Percentiles rank a stretch among this genome's conserved stretches.
Evolutionary conservation across 352 stramenopile genomes (phyloP).

Genomic region (Aphanomyces astaci): DNA sequence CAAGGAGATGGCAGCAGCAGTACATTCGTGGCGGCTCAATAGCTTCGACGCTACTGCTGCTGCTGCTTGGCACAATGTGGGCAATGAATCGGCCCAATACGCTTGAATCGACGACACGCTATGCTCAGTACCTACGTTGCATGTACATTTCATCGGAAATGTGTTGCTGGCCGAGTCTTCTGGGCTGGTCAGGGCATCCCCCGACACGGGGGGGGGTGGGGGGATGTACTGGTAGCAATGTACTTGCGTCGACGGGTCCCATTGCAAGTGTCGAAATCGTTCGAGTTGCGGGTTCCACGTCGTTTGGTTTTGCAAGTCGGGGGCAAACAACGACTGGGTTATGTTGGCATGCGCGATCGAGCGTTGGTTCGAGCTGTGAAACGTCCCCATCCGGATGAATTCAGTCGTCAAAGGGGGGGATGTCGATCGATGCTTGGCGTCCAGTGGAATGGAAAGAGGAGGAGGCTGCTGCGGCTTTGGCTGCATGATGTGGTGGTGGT

Average conservation of each 20-base stretch:
- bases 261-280: neutral
- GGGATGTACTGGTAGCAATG: neutral
- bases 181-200: too few species aligned
- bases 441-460: too few species aligned
- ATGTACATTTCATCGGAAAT: too few species aligned
- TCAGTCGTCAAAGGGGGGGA: neutral
- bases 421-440: neutral
- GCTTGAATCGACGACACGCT: neutral
- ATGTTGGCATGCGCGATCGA: neutral
- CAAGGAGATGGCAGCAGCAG: too few species aligned
- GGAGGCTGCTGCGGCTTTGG: conserved; percentile 5
- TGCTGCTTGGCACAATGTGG: neutral
- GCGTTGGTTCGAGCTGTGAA: neutral
- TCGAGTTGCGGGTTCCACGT: neutral
- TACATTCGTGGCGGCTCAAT: too few species aligned
- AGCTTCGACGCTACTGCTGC: too few species aligned
- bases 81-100: neutral
- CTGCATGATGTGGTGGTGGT: neutral
- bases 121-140: too few species aligned
- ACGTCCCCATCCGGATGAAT: neutral
- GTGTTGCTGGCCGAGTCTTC: too few species aligned
- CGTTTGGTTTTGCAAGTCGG: neutral
- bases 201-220: too few species aligned
- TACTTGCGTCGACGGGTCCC: neutral
- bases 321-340: neutral